Percentiles rank a stretch among this genome's conserved stretches.
Conservation (phyloP, 176 grass and related monocot species). For the Zizania latifolia region DNA sequence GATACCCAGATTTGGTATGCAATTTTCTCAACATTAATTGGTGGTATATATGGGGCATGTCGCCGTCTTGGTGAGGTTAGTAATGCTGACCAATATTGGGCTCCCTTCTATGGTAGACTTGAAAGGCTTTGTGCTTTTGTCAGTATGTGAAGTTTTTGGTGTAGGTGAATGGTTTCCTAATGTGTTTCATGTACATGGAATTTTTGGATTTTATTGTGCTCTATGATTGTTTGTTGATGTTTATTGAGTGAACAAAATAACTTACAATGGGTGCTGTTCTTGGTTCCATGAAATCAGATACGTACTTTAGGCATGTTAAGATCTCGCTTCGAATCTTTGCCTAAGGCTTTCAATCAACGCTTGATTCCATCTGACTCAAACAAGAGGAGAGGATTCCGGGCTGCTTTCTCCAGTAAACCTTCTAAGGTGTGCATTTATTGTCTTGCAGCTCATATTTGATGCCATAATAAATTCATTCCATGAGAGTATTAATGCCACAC, state of each 20-base stretch:
- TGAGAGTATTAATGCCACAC: not conserved
- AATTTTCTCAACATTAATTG: slow-evolving; percentile 91
- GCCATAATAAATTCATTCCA: not conserved
- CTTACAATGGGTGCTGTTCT: slow-evolving; percentile 1
- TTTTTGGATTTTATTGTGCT: slow-evolving; percentile 5
- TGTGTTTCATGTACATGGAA: not conserved
- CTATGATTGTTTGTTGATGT: not conserved
- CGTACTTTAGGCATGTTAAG: slow-evolving; percentile 89
- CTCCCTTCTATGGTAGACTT: not conserved
- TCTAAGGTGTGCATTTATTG: slow-evolving; percentile 42
- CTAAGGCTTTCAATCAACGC: slow-evolving; percentile 54
- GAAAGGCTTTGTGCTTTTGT: not conserved
- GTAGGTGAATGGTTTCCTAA: not conserved
- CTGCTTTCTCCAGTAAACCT: slow-evolving; percentile 73
- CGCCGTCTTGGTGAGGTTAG: slow-evolving; percentile 94
- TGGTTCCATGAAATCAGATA: slow-evolving; percentile 55
- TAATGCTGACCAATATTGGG: slow-evolving; percentile 13
- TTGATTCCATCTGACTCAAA: slow-evolving; percentile 68
- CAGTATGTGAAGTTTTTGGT: not conserved
- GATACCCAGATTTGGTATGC: slow-evolving; percentile 98
- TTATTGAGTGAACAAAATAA: not conserved
- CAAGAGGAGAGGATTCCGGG: slow-evolving; percentile 60
- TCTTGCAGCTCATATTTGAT: slow-evolving; percentile 9
- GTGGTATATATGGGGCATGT: slow-evolving; percentile 94
- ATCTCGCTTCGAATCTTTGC: slow-evolving; percentile 72